Base-by-base conservation (phyloP, 1,284 basidiomycete genomes). In the Coriolopsis trogii region DNA sequence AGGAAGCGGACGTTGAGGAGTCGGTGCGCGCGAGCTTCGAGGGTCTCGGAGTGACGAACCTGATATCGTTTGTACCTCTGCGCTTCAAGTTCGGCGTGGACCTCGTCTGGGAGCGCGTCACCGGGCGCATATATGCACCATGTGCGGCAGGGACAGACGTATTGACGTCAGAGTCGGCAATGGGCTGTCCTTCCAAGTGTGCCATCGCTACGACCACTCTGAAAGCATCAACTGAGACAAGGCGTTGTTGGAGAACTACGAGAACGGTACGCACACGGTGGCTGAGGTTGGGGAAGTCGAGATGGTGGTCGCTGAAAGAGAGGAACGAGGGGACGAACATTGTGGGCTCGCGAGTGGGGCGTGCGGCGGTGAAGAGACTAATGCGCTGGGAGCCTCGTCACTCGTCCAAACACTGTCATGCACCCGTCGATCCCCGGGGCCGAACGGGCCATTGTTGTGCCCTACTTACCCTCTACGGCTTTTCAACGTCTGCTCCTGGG, bases 121-220 rank as follows among this genome's bases (percentile, higher is more conserved):
- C 40, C 2, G 57, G 44, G 36, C 45, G 50, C 50, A 52, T 59
- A 55, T 16, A 55, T n/a, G n/a, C n/a, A n/a, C n/a, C n/a, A n/a
- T n/a, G n/a, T n/a, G n/a, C n/a, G n/a, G n/a, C n/a, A n/a, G n/a
- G n/a, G n/a, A n/a, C n/a, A n/a, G n/a, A n/a, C n/a, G n/a, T n/a
- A n/a, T n/a, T n/a, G n/a, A n/a, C n/a, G n/a, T n/a, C n/a, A n/a
- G n/a, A n/a, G n/a, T n/a, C n/a, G n/a, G n/a, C n/a, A n/a, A n/a
- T n/a, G n/a, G n/a, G n/a, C n/a, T n/a, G n/a, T n/a, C n/a, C n/a
- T n/a, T n/a, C n/a, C n/a, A n/a, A n/a, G n/a, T n/a, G n/a, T n/a
- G n/a, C n/a, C n/a, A n/a, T n/a, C n/a, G n/a, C n/a, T n/a, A n/a
- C n/a, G n/a, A n/a, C 10, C 26, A 25, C 28, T 33, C 18, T 38